These are phyloP conservation scores for Cubamyces lactineus DNA, from an alignment of 768 basidiomycete species.

Conservation along the genomic window DNA sequence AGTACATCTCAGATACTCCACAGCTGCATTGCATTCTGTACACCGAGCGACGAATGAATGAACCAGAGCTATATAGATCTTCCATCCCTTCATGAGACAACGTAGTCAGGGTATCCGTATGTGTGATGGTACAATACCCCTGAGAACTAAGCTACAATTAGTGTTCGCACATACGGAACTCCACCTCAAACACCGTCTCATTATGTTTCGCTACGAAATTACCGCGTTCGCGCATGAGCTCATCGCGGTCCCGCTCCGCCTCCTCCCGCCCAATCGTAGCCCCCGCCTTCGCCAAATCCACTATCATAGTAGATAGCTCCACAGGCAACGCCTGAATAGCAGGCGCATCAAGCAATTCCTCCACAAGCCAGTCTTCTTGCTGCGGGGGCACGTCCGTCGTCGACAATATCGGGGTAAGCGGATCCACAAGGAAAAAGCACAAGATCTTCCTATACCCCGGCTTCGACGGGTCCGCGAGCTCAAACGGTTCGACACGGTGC, in stretches of 20 bases:
- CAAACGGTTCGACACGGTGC: slow-evolving; percentile 42
- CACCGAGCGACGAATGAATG: no score
- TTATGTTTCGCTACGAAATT: neutral
- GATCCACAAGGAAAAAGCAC: slow-evolving; percentile 43
- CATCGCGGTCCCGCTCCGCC: neutral
- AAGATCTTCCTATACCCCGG: slow-evolving; percentile 45
- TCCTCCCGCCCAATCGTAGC: neutral
- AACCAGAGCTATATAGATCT: no score
- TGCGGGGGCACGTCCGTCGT: slow-evolving; percentile 39
- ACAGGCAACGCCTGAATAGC: slow-evolving; percentile 16
- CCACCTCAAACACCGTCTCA: neutral
- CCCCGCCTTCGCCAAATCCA: neutral
- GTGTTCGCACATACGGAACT: neutral
- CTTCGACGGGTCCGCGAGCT: slow-evolving; percentile 36
- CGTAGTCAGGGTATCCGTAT: no score
- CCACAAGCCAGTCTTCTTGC: slow-evolving; percentile 32
- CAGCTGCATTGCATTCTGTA: no score
- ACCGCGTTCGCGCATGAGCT: neutral
- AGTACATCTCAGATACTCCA: no score
- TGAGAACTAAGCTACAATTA: no score
- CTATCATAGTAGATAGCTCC: slow-evolving; percentile 25
- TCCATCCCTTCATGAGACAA: no score
- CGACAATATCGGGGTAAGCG: slow-evolving; percentile 33
- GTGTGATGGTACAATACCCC: no score
- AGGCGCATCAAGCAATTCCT: neutral